A percentile compares a stretch with the other conserved stretches of the same genome.
These are phyloP conservation scores for Talaromyces marneffei DNA, from an alignment of 2,329 filamentous ascomycete species.

Conservation along the genomic window DNA sequence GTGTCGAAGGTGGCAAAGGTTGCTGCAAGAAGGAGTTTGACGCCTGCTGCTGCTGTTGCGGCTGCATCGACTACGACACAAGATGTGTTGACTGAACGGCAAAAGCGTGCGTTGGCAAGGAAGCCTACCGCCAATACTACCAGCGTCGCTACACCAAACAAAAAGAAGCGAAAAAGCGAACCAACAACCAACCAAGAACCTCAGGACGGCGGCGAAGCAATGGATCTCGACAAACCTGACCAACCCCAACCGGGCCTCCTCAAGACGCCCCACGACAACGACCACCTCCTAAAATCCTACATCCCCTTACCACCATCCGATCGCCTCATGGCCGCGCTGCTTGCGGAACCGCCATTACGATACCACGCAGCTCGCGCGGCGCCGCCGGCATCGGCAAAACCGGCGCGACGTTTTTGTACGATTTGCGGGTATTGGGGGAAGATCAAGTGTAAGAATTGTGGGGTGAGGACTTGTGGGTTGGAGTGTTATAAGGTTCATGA, in stretches of 20 bases:
- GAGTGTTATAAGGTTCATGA: constrained; percentile 46
- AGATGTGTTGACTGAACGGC: constrained; percentile 15
- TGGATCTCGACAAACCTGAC: constrained; percentile 5
- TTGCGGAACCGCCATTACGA: constrained; percentile 43
- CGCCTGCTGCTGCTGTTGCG: neutral
- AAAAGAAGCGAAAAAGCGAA: neutral
- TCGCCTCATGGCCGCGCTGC: constrained; percentile 40
- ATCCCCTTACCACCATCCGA: constrained; percentile 40
- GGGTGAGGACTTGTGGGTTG: constrained; percentile 42
- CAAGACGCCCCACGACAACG: constrained; percentile 34
- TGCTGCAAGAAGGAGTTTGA: constrained; percentile 8
- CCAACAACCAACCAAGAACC: constrained; percentile 11
- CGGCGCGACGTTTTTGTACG: constrained; percentile 41
- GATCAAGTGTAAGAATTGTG: constrained; percentile 44
- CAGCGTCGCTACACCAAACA: neutral
- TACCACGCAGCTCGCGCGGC: constrained; percentile 43
- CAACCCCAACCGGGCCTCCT: constrained; percentile 20
- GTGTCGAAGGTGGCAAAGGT: constrained; percentile 7
- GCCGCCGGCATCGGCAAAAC: constrained; percentile 27
- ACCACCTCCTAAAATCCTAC: constrained; percentile 39
- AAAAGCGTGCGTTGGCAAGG: constrained; percentile 17
- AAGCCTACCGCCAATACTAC: constrained; percentile 15
- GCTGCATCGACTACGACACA: neutral
- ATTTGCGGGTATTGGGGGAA: constrained; percentile 49
- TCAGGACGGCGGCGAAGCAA: constrained; percentile 1